These are phyloP conservation scores for Starmerella lactis-condensi DNA, from an alignment of 805 yeast genomes.

Conservation along the genomic window DNA sequence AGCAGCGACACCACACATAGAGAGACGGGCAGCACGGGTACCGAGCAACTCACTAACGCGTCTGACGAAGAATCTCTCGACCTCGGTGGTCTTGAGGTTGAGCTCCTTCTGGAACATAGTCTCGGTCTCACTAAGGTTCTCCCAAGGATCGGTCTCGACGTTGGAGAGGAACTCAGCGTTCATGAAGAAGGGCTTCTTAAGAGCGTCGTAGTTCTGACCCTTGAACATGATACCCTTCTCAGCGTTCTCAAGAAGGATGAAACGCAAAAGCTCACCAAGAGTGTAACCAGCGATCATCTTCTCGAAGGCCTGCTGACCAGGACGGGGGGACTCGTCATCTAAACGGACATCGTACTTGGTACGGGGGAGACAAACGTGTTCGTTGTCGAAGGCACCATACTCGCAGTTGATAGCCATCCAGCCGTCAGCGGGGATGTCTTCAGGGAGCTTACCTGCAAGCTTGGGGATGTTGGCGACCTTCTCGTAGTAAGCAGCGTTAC, in stretches of 20 bases:
- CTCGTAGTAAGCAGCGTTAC: constrained; percentile 93
- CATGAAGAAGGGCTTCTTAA: constrained; percentile 49
- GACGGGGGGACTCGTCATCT: constrained; percentile 80
- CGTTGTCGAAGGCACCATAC: constrained; percentile 94
- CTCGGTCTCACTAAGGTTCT: constrained; percentile 58
- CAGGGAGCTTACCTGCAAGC: constrained; percentile 48
- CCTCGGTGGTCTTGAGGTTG: constrained; percentile 44
- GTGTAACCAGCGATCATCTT: constrained; percentile 96
- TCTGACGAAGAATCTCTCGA: constrained; percentile 70
- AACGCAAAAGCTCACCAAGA: constrained; percentile 77
- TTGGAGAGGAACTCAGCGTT: constrained; percentile 78
- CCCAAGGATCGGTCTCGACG: constrained; percentile 79
- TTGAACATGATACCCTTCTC: constrained; percentile 48
- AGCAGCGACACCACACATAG: constrained; percentile 91
- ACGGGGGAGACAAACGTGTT: constrained; percentile 66
- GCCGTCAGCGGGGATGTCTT: constrained; percentile 42
- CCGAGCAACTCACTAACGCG: constrained; percentile 74
- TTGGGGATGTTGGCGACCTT: constrained; percentile 54
- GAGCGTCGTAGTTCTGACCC: constrained; percentile 45
- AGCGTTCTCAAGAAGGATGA: constrained; percentile 55
- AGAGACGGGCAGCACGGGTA: constrained; percentile 77
- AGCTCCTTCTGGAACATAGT: constrained; percentile 43
- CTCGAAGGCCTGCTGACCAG: constrained; percentile 88
- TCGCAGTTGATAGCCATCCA: constrained; percentile 96
- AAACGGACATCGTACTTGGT: constrained; percentile 69